Percentiles rank a stretch among this genome's conserved stretches.
These are phyloP conservation scores for Aspergillus chevalieri DNA, from an alignment of 2,329 filamentous ascomycete species.

Conservation along the genomic window DNA sequence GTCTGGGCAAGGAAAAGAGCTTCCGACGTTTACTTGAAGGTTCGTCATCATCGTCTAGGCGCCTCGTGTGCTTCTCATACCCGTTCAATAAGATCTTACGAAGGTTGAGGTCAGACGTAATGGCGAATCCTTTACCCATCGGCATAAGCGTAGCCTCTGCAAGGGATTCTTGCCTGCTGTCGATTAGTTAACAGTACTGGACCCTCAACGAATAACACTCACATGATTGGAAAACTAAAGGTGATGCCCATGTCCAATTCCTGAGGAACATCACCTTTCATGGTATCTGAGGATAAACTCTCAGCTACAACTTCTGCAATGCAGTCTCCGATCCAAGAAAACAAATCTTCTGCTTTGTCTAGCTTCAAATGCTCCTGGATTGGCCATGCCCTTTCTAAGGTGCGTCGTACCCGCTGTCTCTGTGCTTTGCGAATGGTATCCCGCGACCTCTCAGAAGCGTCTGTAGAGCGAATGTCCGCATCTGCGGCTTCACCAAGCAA, in stretches of 20 bases:
- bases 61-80: conserved; percentile 47
- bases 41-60: conserved; percentile 28
- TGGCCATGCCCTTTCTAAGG: conserved; percentile 48
- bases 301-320: conserved; percentile 66
- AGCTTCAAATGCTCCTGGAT: conserved; percentile 51
- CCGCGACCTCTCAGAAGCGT: conserved; percentile 33
- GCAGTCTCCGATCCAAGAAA: conserved; percentile 73
- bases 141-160: conserved; percentile 52
- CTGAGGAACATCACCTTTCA: conserved; percentile 34
- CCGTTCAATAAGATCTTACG: conserved; percentile 50
- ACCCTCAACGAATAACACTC: conserved; percentile 16
- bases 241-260: conserved; percentile 46
- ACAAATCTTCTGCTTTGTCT: conserved; percentile 68
- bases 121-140: conserved; percentile 55
- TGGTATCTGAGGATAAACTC: conserved; percentile 36
- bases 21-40: conserved; percentile 42
- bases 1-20: conserved; percentile 52
- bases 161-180: conserved; percentile 45
- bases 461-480: conserved; percentile 23
- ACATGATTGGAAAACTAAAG: conserved; percentile 48
- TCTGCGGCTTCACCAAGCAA: conserved; percentile 41
- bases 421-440: conserved; percentile 43
- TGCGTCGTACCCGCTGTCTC: conserved; percentile 41
- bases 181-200: conserved; percentile 1
- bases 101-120: conserved; percentile 50